A percentile compares a stretch with the other conserved stretches of the same genome.
These are phyloP conservation scores for Camelina laxa DNA, from an alignment of 345 rosid genomes.

Conservation along the genomic window DNA sequence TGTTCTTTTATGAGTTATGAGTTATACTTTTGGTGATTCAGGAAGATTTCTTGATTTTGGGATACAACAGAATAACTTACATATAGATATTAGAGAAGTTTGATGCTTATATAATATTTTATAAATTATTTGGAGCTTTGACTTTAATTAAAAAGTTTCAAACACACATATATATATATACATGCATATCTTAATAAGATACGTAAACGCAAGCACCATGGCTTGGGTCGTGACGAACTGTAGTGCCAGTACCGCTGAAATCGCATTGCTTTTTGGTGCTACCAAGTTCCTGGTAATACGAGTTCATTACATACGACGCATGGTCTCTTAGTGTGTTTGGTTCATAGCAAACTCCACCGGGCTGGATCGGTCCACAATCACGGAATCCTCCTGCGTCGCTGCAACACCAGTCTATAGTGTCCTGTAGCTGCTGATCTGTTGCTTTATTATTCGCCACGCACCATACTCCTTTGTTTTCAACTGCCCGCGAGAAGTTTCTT, in stretches of 20 bases:
- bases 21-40: no score
- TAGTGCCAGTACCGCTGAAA: constrained; percentile 5
- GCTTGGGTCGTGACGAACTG: constrained; percentile 4
- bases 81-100: no score
- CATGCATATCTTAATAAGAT: not conserved
- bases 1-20: no score
- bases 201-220: constrained; percentile 2
- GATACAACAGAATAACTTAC: no score
- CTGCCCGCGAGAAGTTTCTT: not conserved
- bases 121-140: no score
- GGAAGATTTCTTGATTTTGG: no score
- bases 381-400: constrained; percentile 19
- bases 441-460: constrained; percentile 21
- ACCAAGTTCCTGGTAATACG: constrained; percentile 11
- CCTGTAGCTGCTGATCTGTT: constrained; percentile 13
- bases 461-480: not conserved
- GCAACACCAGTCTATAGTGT: constrained; percentile 34
- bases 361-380: constrained; percentile 23
- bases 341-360: constrained; percentile 32
- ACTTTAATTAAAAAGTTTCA: no score
- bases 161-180: no score
- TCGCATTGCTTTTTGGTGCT: not conserved
- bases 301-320: constrained; percentile 32
- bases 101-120: no score
- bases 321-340: constrained; percentile 28